Evolutionary conservation across 768 basidiomycete genomes (phyloP).

Genomic region (Mycena amicta): DNA sequence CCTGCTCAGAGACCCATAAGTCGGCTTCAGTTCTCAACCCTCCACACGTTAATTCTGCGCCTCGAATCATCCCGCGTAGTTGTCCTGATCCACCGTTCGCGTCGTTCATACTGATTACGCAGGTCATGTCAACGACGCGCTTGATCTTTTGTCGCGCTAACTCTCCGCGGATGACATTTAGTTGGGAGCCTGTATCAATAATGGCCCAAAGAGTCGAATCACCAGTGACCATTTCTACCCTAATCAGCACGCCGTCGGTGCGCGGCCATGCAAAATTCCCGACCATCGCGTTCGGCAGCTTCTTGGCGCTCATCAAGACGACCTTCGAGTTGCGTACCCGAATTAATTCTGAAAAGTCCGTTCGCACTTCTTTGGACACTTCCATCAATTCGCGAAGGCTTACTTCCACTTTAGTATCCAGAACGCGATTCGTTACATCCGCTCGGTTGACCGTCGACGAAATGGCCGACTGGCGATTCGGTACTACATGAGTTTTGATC

Average conservation of each 20-base stretch:
- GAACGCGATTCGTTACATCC: neutral
- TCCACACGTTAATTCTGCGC: constrained; percentile 26
- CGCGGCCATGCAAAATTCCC: neutral
- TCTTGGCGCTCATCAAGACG: neutral
- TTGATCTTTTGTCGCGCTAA: constrained; percentile 8
- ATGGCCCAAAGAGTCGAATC: constrained; percentile 17
- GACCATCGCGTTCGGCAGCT: neutral
- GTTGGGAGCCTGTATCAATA: constrained; percentile 29
- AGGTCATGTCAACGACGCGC: constrained; percentile 15
- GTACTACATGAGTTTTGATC: neutral
- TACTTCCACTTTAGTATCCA: neutral
- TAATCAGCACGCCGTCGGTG: neutral
- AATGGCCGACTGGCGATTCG: constrained; percentile 2
- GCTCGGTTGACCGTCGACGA: constrained; percentile 1
- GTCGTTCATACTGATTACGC: constrained; percentile 23
- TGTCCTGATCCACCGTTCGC: constrained; percentile 30
- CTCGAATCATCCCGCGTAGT: constrained; percentile 23
- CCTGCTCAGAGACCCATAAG: constrained; percentile 22
- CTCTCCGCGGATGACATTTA: constrained; percentile 24
- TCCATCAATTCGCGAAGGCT: constrained; percentile 8
- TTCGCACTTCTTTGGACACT: constrained; percentile 4
- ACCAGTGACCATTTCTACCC: neutral
- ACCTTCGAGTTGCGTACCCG: neutral
- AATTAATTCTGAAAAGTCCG: neutral
- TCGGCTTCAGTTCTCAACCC: constrained; percentile 22